phyloP scores from a whole-genome alignment of 495 filamentous ascomycete genomes.

The Bacidia gigantensis region DNA sequence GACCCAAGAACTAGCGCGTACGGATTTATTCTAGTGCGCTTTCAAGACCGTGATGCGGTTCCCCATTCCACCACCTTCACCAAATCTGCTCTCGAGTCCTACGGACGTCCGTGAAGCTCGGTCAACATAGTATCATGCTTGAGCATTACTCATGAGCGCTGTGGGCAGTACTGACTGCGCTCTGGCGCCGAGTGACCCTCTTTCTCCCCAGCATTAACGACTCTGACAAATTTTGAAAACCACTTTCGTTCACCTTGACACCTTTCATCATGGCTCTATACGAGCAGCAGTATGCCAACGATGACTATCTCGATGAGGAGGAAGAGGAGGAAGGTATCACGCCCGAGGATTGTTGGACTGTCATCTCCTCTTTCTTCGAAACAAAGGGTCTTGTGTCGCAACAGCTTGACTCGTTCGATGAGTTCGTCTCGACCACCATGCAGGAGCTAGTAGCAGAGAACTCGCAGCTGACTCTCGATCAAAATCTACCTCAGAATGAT shows the following conservation, averaged over 20 bases:
- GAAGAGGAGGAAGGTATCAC: constrained; percentile 61
- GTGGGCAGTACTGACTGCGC: not conserved
- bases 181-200: not conserved
- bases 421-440: constrained; percentile 85
- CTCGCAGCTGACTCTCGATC: constrained; percentile 73
- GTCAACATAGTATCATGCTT: too few species aligned
- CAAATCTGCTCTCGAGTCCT: too few species aligned
- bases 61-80: too few species aligned
- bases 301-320: constrained; percentile 46
- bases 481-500: constrained; percentile 56
- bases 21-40: too few species aligned
- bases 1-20: too few species aligned
- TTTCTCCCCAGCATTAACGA: not conserved
- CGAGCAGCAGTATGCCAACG: constrained; percentile 34
- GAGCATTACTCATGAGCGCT: not conserved
- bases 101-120: too few species aligned
- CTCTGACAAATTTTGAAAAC: not conserved
- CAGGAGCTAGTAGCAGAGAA: constrained; percentile 86
- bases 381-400: constrained; percentile 90
- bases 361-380: constrained; percentile 94
- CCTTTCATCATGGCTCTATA: constrained; percentile 35
- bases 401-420: constrained; percentile 95
- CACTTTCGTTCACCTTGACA: not conserved
- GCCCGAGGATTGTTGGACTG: constrained; percentile 93
- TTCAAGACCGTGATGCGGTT: too few species aligned